phyloP scores from a whole-genome alignment of 192 early-diverging fungal genomes.

The Podila verticillata region DNA sequence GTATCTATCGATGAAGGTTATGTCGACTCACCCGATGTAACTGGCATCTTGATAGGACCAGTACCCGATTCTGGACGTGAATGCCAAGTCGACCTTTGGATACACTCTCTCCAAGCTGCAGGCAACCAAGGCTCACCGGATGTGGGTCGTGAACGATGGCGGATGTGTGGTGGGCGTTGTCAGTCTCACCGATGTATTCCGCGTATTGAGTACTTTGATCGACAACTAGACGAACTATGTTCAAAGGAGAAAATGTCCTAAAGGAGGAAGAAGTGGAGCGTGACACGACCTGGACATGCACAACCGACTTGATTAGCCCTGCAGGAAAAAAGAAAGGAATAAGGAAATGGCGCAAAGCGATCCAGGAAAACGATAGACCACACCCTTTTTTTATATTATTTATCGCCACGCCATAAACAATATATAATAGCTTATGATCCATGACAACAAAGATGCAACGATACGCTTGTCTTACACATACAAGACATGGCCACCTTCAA shows the following conservation, averaged over 20 bases:
- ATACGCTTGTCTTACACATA: too few species aligned
- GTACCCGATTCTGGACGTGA: conserved; percentile 80
- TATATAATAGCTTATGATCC: too few species aligned
- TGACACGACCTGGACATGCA: too few species aligned
- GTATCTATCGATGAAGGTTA: not conserved
- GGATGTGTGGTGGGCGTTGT: conserved; percentile 75
- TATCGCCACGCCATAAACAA: too few species aligned
- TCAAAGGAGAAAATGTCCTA: not conserved
- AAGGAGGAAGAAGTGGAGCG: not conserved
- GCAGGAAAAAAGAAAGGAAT: too few species aligned
- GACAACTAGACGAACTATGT: conserved; percentile 5
- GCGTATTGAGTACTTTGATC: conserved; percentile 57
- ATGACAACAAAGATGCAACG: too few species aligned
- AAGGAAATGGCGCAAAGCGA: too few species aligned
- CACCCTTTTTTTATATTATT: too few species aligned
- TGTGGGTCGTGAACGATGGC: conserved; percentile 76
- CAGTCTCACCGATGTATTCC: conserved; percentile 82
- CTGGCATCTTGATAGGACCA: conserved; percentile 55
- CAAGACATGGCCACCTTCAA: too few species aligned
- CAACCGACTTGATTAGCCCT: too few species aligned
- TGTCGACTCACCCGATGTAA: conserved; percentile 11
- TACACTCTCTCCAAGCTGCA: conserved; percentile 80
- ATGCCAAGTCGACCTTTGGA: conserved; percentile 73
- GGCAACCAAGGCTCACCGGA: conserved; percentile 83
- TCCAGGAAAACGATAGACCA: too few species aligned